Base-by-base conservation (phyloP, 768 basidiomycete genomes). In the Lyophyllum semitale region DNA sequence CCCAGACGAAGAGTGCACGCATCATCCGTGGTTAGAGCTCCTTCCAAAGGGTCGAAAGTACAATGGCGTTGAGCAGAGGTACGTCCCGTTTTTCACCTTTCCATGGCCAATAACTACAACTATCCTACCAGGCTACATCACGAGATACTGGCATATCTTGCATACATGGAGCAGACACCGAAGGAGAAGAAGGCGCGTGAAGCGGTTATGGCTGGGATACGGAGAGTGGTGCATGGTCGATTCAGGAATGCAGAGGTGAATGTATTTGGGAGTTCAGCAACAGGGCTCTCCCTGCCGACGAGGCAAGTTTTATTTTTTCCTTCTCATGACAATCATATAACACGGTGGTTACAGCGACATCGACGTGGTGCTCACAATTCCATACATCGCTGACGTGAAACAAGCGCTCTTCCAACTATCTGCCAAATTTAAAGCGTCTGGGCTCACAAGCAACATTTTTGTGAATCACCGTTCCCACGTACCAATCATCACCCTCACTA, bases 401-500 rank as follows among this genome's bases (percentile, higher is more conserved):
- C 67, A 65, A 47, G 66, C 69, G 8, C 70, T 89, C 3, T 79
- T 77, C 53, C 73, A 77, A 48, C 73, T 90, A 46, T 74, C 82
- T 1, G 61, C 65, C 38, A 66, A 74, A 23, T 73, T 91, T 42
- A 76, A 74, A 43, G 60, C 65, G 22, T 68, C 78, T 1, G 65
- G 71, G 4, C 62, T 89, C 35, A 77, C 81, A 3, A 66, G 69
- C 37, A 71, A 73, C 25, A 63, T 67, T 15, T 53, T 57, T 30
- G 70, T 72, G 7, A 68, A 67, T 8, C 65, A 63, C 45, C 57
- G 61, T 8, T 72, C 74, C 12, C 64, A 66, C 51, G 85, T 88
- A 1, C 89, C 89, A 3, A 84, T 91, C 62, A 69, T 90, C 55
- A 84, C 78, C 42, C 81, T 88, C 60, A 73, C 73, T 15, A 84